Base-by-base conservation (phyloP, 495 filamentous ascomycete genomes). In the Barbatosphaeria neglecta region DNA sequence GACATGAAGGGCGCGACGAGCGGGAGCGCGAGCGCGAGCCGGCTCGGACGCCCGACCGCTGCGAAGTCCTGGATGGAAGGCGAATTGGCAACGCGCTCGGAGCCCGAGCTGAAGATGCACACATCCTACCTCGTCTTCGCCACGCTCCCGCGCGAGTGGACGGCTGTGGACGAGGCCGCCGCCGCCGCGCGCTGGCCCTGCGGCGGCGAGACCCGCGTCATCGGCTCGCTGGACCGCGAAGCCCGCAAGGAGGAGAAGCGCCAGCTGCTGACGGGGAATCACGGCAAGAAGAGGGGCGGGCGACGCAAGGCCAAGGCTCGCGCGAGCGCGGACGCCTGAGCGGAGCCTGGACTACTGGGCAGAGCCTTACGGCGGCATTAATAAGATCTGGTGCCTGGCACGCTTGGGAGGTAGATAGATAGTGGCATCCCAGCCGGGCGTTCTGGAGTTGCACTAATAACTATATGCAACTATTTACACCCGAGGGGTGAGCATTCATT, bases 61-160 rank as follows among this genome's bases (percentile, higher is more conserved):
- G 69, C 69, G 7, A 65, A 62, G 18, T 58, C 61, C 11, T 74
- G 69, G 68, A 53, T 66, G 49, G 79, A 86, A 35, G 92, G 92
- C 5, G 77, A 80, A 17, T 52, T 96, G 45, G 71, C 84, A 9
- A 86, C 89, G 50, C 77, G 88, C 20, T 76, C 81, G 5, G 92
- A 97, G 66, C 72, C 80, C 1, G 90, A 99, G 65, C 63, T 96
- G 24, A 95, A 95, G 74, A 89, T 80, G 9, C 92, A 99, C 64
- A 99, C 92, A 0, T 87, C 82, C 11, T 99, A 97, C 62, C 73
- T 99, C 15, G 84, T 93, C 6, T 98, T 99, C 74, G 92, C 93
- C 1, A 67, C 92, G 5, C 65, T 99, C 44, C 93, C 93, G 11
- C 69, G 78, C 42, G 82, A 83, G 44, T 97, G 92, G 93, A 80